These are phyloP conservation scores for Biscogniauxia mediterranea DNA, from an alignment of 2,329 filamentous ascomycete genomes.

Conservation along the genomic window DNA sequence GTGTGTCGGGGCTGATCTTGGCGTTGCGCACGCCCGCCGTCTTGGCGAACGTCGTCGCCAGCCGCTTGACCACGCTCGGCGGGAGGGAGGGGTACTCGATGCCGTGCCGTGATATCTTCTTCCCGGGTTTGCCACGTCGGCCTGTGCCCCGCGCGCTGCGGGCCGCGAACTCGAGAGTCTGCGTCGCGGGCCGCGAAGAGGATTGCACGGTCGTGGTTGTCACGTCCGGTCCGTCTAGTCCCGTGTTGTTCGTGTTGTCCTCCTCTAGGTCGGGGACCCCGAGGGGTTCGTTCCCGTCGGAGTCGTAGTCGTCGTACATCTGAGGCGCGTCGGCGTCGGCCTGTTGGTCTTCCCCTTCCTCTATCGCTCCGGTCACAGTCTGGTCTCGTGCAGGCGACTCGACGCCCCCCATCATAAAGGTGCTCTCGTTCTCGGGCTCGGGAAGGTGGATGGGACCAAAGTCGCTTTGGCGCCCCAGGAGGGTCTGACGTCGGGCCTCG, in stretches of 20 bases:
- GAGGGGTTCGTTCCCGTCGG: slow-evolving; percentile 24
- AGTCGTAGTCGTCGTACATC: slow-evolving; percentile 23
- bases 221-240: slow-evolving; percentile 14
- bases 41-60: slow-evolving; percentile 69
- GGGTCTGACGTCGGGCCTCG: slow-evolving; percentile 37
- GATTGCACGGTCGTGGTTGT: slow-evolving; percentile 17
- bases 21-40: slow-evolving; percentile 63
- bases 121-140: slow-evolving; percentile 43
- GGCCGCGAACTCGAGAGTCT: slow-evolving; percentile 8
- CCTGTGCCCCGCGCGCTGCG: slow-evolving; percentile 18
- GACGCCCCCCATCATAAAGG: slow-evolving; percentile 45
- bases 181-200: slow-evolving; percentile 4
- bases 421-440: slow-evolving; percentile 48
- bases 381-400: slow-evolving; percentile 30
- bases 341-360: slow-evolving; percentile 12
- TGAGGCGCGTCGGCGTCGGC: slow-evolving; percentile 14
- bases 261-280: slow-evolving; percentile 24
- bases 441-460: slow-evolving; percentile 51
- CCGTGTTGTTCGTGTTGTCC: slow-evolving; percentile 20
- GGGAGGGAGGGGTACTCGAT: slow-evolving; percentile 76
- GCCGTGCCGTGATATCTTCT: slow-evolving; percentile 68
- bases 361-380: slow-evolving; percentile 20
- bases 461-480: slow-evolving; percentile 46
- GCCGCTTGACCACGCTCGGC: slow-evolving; percentile 67
- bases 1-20: slow-evolving; percentile 70